Evolutionary conservation across 768 basidiomycete genomes (phyloP), one percentile per base, ranked within the genome.

Genomic region (Boletus vinaceobasis): DNA sequence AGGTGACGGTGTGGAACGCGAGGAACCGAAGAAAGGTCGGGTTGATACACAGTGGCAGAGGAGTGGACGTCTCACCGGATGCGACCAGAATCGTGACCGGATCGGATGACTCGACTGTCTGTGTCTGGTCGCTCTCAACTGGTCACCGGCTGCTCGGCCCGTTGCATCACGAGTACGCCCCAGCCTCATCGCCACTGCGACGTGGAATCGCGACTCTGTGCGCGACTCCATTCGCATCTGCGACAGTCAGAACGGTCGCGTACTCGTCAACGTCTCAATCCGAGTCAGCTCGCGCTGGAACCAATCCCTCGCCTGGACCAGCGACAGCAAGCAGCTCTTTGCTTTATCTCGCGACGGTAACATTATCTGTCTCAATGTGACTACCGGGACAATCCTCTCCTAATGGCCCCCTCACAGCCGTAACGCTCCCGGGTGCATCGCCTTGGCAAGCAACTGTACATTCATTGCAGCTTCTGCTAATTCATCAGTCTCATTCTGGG

Each of bases 201-300:
- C 29, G 2, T 5, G 10, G 8, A 23, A 23, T 23, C 23, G 23
- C 23, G 23, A 23, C 23, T 23, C 23, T 4, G 23, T 23, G 23
- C 6, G 1, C 9, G 5, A 4, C 23, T 23, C 23, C 7, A n/a
- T 44, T 7, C n/a, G n/a, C 7, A 19, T 45, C n/a, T 31, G 31
- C n/a, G 4, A 31, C 29, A 31, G 43, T 11, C 7, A 31, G 11
- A 2, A 45, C 6, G 43, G 29, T 8, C 10, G 6, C 17, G 2
- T 11, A 2, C n/a, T 27, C 6, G 7, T 31, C 13, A 2, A 44
- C 9, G 4, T 19, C 10, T 7, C n/a, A n/a, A 14, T 31, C n/a
- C 0, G 3, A 5, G 13, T 11, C n/a, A 13, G 8, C 21, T 14
- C 13, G 7, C 2, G 0, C 3, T 3, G 2, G 7, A 19, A 13